Conservation (phyloP, 2,329 filamentous ascomycete species). For the Aspergillus sp. region DNA sequence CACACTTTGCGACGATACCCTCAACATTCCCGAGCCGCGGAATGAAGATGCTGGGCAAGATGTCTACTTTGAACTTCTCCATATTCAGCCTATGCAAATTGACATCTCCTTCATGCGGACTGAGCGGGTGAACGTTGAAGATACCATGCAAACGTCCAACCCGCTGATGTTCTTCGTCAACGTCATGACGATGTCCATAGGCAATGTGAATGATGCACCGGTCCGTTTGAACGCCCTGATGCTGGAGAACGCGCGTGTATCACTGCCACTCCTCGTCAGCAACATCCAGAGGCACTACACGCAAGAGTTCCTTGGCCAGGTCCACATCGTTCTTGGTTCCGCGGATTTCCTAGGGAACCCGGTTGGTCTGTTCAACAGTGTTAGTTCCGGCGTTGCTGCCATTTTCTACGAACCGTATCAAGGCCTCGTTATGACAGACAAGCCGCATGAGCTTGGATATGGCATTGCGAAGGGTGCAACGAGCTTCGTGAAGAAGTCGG, state of each 20-base stretch:
- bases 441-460: constrained; percentile 88
- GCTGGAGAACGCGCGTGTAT: constrained; percentile 91
- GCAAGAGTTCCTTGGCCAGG: constrained; percentile 90
- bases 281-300: constrained; percentile 94
- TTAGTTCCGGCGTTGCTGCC: constrained; percentile 93
- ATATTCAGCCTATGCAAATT: constrained; percentile 97
- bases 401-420: constrained; percentile 99
- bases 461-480: constrained; percentile 96
- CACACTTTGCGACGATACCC: constrained; percentile 79
- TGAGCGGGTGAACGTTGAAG: constrained; percentile 92
- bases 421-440: constrained; percentile 91
- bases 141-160: constrained; percentile 85
- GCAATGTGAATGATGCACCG: constrained; percentile 97
- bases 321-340: constrained; percentile 95
- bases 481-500: constrained; percentile 97
- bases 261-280: constrained; percentile 75
- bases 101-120: constrained; percentile 97
- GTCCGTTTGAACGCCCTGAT: constrained; percentile 90
- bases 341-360: constrained; percentile 97
- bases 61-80: constrained; percentile 95
- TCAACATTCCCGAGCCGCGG: constrained; percentile 90
- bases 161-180: constrained; percentile 99
- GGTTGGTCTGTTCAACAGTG: constrained; percentile 95
- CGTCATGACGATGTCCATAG: constrained; percentile 98
- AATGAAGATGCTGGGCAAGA: constrained; percentile 82